Evolutionary conservation across 2,329 filamentous ascomycete genomes (phyloP).

Genomic region (Fusarium zealandicum): DNA sequence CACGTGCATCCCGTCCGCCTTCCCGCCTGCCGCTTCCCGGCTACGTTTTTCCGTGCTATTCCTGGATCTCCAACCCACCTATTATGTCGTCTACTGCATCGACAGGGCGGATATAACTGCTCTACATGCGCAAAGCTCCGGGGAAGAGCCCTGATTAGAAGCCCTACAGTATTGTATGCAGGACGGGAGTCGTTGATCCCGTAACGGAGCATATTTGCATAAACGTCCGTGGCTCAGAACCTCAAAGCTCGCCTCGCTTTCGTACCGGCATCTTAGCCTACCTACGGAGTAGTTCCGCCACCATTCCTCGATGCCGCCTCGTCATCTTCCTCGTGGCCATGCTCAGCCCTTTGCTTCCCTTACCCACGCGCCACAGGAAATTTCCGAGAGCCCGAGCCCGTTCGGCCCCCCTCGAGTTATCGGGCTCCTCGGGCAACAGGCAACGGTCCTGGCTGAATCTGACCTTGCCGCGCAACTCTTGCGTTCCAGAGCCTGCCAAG

Average conservation of each 20-base stretch:
- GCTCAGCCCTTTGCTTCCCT: constrained; percentile 29
- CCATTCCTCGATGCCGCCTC: constrained; percentile 29
- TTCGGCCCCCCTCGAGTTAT: constrained; percentile 1
- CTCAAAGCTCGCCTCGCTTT: constrained; percentile 7
- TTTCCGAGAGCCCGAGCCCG: constrained; percentile 10
- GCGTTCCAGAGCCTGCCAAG: constrained; percentile 17
- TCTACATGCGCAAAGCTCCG: not conserved
- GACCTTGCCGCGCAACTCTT: not conserved
- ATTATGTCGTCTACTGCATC: constrained; percentile 5
- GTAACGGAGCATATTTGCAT: constrained; percentile 3
- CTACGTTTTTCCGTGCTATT: constrained; percentile 16
- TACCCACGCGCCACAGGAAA: constrained; percentile 30
- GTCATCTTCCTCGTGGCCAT: constrained; percentile 31
- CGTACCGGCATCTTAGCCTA: constrained; percentile 15
- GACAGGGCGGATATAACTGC: constrained; percentile 12
- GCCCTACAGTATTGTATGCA: constrained; percentile 21
- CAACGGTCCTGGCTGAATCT: constrained; percentile 8
- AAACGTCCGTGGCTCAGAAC: constrained; percentile 20
- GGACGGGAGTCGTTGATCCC: constrained; percentile 18
- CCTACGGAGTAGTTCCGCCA: too few relatives aligned
- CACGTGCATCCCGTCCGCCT: constrained; percentile 23
- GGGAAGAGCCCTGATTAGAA: constrained; percentile 22
- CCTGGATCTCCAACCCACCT: constrained; percentile 21
- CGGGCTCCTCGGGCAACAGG: constrained; percentile 3
- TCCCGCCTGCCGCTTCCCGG: too few relatives aligned